phyloP scores from a whole-genome alignment of 1,284 basidiomycete genomes.

The Ustilago shanxiensis region DNA sequence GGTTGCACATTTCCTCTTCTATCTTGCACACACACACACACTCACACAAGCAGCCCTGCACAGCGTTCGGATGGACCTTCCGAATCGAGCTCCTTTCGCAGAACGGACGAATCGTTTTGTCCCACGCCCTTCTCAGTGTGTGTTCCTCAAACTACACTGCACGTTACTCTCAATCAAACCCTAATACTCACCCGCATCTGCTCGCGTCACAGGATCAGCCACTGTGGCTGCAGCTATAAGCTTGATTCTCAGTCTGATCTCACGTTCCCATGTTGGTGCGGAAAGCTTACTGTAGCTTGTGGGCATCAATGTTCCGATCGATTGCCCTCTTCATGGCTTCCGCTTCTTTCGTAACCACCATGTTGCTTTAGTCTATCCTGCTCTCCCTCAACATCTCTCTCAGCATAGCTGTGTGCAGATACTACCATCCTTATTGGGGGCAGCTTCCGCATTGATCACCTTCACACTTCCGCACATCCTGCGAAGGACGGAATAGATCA shows the following conservation, averaged over 20 bases:
- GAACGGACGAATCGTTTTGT: not conserved
- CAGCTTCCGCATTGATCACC: not conserved
- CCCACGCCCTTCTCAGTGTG: not conserved
- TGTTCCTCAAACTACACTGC: constrained; percentile 18
- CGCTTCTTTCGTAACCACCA: not conserved
- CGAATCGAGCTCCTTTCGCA: constrained; percentile 1
- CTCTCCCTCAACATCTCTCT: not conserved
- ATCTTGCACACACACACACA: not conserved
- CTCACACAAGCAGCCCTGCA: not conserved
- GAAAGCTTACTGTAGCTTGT: not conserved
- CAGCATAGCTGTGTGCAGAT: not conserved
- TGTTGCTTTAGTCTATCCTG: not conserved
- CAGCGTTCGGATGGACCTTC: constrained; percentile 3
- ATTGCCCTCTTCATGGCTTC: not conserved
- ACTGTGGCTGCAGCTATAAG: not conserved
- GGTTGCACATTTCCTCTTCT: constrained; percentile 4
- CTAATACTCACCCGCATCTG: not conserved
- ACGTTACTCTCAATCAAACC: constrained; percentile 2
- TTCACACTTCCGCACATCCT: not conserved
- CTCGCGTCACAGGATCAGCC: not conserved
- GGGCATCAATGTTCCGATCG: not conserved
- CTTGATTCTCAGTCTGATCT: not conserved
- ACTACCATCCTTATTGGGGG: not conserved
- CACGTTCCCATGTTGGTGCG: not conserved
- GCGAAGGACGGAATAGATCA: not conserved